phyloP scores from a whole-genome alignment of 306 rosid species.

The Corylus heterophylla region DNA sequence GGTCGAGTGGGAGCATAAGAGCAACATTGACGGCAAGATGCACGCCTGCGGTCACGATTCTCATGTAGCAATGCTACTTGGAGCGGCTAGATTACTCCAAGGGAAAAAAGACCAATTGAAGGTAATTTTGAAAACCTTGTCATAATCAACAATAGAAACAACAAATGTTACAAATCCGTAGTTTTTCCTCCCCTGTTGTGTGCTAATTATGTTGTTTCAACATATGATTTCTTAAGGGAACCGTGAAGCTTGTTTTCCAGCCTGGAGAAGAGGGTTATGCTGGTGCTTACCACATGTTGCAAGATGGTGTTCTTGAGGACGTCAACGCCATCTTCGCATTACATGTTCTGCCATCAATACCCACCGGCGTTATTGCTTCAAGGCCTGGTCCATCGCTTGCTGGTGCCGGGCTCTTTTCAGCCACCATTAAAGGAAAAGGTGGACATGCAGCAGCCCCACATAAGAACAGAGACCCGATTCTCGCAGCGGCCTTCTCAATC shows the following conservation, averaged over 20 bases:
- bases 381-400: constrained; percentile 43
- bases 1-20: constrained; percentile 53
- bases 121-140: not conserved
- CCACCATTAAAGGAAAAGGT: constrained; percentile 40
- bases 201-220: not conserved
- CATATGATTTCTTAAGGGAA: constrained; percentile 29
- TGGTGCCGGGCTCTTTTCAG: constrained; percentile 41
- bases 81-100: constrained; percentile 56
- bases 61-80: constrained; percentile 57
- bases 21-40: constrained; percentile 54
- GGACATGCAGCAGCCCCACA: constrained; percentile 48
- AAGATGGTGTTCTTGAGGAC: constrained; percentile 30
- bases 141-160: not conserved
- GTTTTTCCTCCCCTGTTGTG: too few relatives aligned
- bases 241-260: constrained; percentile 48
- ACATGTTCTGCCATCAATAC: constrained; percentile 38
- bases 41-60: constrained; percentile 58
- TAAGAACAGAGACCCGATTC: constrained; percentile 35
- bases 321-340: constrained; percentile 33
- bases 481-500: constrained; percentile 41
- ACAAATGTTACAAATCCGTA: not conserved
- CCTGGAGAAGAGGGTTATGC: constrained; percentile 46
- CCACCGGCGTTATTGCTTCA: constrained; percentile 42
- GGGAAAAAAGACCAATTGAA: constrained; percentile 20
- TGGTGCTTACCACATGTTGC: constrained; percentile 44